A percentile compares a stretch with the other conserved stretches of the same genome.
Evolutionary conservation across 2,329 filamentous ascomycete species (phyloP).

Genomic region (Fusarium sp.): DNA sequence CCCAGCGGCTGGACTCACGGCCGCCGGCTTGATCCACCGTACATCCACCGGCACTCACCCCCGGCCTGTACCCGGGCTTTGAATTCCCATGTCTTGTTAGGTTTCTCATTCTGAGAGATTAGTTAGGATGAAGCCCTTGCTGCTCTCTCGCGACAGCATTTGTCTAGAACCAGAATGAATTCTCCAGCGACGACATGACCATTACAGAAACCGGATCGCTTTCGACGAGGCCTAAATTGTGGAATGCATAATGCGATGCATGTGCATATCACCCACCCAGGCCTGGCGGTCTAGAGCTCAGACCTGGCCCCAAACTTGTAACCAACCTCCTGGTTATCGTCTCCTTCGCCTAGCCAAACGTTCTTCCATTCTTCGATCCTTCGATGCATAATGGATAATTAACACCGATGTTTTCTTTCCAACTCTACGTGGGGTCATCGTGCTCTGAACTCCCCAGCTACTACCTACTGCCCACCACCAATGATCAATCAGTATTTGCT

Average conservation of each 20-base stretch:
- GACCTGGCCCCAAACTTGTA: slow-evolving; percentile 8
- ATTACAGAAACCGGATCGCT: neutral
- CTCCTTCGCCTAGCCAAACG: neutral
- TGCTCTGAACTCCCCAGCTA: neutral
- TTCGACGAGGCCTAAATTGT: neutral
- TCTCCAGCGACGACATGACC: neutral
- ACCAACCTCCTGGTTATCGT: slow-evolving; percentile 4
- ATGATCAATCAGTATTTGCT: neutral
- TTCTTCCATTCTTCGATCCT: slow-evolving; percentile 9
- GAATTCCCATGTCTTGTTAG: slow-evolving; percentile 21
- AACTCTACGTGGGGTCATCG: slow-evolving; percentile 12
- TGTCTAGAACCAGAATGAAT: neutral
- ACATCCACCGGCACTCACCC: slow-evolving; percentile 36
- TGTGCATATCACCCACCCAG: neutral
- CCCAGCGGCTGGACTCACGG: slow-evolving; percentile 40
- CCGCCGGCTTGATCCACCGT: slow-evolving; percentile 40
- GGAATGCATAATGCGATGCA: slow-evolving; percentile 12
- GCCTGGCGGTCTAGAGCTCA: slow-evolving; percentile 1
- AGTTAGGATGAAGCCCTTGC: slow-evolving; percentile 6
- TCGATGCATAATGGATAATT: neutral
- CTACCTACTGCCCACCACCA: neutral
- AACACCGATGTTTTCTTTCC: slow-evolving; percentile 1
- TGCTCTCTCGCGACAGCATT: neutral
- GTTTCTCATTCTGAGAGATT: slow-evolving; percentile 17
- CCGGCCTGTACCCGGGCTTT: slow-evolving; percentile 29